A percentile compares a stretch with the other conserved stretches of the same genome.
Evolutionary conservation across 345 rosid species (phyloP).

Genomic region (Crucihimalaya himalaica): DNA sequence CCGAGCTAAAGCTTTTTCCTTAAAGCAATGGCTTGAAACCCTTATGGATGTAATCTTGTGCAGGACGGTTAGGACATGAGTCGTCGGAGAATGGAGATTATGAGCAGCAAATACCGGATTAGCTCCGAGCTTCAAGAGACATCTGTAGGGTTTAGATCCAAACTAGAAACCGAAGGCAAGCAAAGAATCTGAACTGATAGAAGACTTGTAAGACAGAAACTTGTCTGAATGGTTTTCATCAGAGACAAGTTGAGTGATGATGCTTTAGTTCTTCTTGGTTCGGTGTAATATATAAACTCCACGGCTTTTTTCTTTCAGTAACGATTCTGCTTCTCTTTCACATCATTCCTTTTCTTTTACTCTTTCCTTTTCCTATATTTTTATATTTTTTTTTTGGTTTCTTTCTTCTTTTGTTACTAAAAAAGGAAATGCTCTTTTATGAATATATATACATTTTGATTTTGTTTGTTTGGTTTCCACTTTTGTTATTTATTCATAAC

Average conservation of each 20-base stretch:
- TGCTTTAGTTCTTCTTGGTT: conserved; percentile 35
- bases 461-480: conserved; percentile 12
- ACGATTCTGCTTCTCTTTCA: conserved; percentile 32
- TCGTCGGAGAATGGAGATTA: conserved; percentile 70
- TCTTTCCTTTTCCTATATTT: conserved; percentile 8
- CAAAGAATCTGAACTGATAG: conserved; percentile 30
- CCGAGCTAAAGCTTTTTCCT: conserved; percentile 2
- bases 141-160: conserved; percentile 36
- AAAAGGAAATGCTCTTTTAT: conserved; percentile 29
- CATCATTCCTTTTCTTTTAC: conserved; percentile 17
- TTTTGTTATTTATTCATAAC: not conserved
- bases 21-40: not conserved
- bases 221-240: conserved; percentile 16
- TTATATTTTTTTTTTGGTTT: not conserved
- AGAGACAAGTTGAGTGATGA: conserved; percentile 32
- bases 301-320: conserved; percentile 15
- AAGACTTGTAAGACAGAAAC: conserved; percentile 8
- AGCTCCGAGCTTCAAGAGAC: conserved; percentile 28
- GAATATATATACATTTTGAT: conserved; percentile 6
- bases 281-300: conserved; percentile 34
- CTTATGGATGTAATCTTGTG: conserved; percentile 29
- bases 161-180: conserved; percentile 27
- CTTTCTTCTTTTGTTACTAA: conserved; percentile 11
- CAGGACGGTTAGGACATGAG: conserved; percentile 59
- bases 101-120: conserved; percentile 48